A percentile compares a stretch with the other conserved stretches of the same genome.
These are phyloP conservation scores for Phyllostachys edulis DNA, from an alignment of 176 grass and related monocot species.

Conservation along the genomic window DNA sequence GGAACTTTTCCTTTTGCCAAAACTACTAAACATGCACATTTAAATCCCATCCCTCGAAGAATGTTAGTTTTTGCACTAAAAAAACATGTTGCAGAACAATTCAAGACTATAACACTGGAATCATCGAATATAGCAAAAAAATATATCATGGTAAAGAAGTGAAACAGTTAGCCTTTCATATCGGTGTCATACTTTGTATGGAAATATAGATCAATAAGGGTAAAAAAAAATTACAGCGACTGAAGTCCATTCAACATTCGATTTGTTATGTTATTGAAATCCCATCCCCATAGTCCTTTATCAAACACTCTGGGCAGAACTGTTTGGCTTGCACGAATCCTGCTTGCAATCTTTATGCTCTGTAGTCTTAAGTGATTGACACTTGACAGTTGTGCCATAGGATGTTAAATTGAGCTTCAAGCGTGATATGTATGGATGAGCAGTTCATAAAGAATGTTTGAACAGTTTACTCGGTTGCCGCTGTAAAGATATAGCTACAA, in stretches of 20 bases:
- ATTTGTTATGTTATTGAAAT: not conserved
- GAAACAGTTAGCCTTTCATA: not conserved
- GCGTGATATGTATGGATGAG: not conserved
- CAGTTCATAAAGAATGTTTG: not conserved
- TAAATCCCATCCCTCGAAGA: not conserved
- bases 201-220: not conserved
- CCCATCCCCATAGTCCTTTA: not conserved
- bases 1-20: not conserved
- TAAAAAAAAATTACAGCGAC: not conserved
- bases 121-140: not conserved
- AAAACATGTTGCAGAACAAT: not conserved
- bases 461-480: not conserved
- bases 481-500: not conserved
- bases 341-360: slow-evolving; percentile 8
- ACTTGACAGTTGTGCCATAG: not conserved
- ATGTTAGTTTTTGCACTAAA: slow-evolving; percentile 12
- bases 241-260: not conserved
- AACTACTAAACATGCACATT: not conserved
- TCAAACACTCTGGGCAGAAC: not conserved
- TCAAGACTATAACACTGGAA: not conserved
- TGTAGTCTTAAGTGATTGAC: not conserved
- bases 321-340: not conserved
- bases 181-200: not conserved
- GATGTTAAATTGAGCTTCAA: slow-evolving; percentile 8
- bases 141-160: not conserved